Base-by-base conservation (phyloP, 1,139 yeast genomes). In the Diutina rugosa region DNA sequence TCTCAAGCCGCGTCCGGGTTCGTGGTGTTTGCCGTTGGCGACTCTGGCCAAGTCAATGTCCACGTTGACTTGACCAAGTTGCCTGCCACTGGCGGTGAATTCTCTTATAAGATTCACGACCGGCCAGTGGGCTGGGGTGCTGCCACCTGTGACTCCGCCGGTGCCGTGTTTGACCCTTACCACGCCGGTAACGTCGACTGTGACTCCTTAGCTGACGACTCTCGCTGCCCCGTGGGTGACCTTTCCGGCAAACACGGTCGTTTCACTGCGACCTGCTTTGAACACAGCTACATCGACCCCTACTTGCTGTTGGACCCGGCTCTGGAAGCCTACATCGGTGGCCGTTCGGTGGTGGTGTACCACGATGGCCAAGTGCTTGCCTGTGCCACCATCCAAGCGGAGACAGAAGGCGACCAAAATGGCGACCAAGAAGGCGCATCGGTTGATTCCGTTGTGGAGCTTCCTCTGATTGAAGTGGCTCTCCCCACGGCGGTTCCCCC, bases 161-260 rank as follows among this genome's bases (percentile, higher is more conserved):
- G 82, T 4, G 68, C 63, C 45, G 82, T 78, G 60, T 79, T 82
- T 58, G 80, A 81, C 62, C 86, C 86, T 12, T 81, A 72, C 63
- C 63, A 69, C 54, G 83, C 81, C 2, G 65, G 74, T 18, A 64
- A 70, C 3, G 41, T 49, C 16, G 71, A 71, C 55, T 81, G 85
- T 65, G 76, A 72, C 53, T 61, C 62, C 14, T 74, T 75, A 58
- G 72, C 72, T 26, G 72, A 74, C 61, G 84, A 83, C 65, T 69
- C 82, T 9, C 71, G 68, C 55, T 81, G 86, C 65, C 80, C 79
- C 66, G 76, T 81, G 38, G 87, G 87, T 53, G 86, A 82, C 63
- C 77, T 82, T 61, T 77, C 84, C 53, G 87, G 87, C 41, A 82
- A 82, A 63, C 85, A 82, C 65, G 87, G 87, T 3, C 72, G 72